Percentiles rank a stretch among this genome's conserved stretches.
These are phyloP conservation scores for Trifolium pratense DNA, from an alignment of 306 rosid species.

Conservation along the genomic window DNA sequence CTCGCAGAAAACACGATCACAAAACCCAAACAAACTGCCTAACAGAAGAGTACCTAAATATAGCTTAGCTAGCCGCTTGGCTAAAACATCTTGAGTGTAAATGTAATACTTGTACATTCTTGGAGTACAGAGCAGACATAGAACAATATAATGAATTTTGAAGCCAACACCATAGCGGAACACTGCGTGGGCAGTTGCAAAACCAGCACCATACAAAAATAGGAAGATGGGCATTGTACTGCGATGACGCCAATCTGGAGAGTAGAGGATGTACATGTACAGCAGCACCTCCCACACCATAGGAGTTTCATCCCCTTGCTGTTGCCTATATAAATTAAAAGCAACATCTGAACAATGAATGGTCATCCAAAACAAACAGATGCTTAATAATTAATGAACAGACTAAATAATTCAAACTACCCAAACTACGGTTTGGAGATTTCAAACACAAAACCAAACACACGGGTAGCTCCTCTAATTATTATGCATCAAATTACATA, in stretches of 20 bases:
- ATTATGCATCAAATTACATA: not conserved
- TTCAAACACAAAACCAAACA: too few relatives aligned
- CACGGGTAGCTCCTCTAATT: too few relatives aligned
- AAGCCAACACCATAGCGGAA: conserved; percentile 65
- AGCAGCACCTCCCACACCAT: conserved; percentile 97
- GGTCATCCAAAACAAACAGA: conserved; percentile 44
- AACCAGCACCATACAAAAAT: conserved; percentile 72
- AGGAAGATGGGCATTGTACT: conserved; percentile 90
- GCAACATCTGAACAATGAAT: conserved; percentile 45
- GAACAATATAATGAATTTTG: conserved; percentile 70
- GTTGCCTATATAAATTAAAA: conserved; percentile 67
- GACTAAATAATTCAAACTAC: conserved; percentile 26
- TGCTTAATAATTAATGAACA: conserved; percentile 24
- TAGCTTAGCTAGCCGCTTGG: conserved; percentile 71
- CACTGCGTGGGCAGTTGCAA: conserved; percentile 69
- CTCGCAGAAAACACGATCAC: conserved; percentile 68
- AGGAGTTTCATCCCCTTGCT: conserved; percentile 88
- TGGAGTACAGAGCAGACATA: conserved; percentile 78
- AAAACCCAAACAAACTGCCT: conserved; percentile 72
- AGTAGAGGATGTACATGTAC: conserved; percentile 82
- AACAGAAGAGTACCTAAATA: conserved; percentile 62
- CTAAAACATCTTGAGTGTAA: conserved; percentile 67
- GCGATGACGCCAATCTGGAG: conserved; percentile 94
- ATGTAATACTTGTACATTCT: conserved; percentile 89
- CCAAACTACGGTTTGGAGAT: too few relatives aligned